Evolutionary conservation across 2,329 filamentous ascomycete species (phyloP), one percentile per base, ranked within the genome.

Genomic region (Arthroderma sp.): DNA sequence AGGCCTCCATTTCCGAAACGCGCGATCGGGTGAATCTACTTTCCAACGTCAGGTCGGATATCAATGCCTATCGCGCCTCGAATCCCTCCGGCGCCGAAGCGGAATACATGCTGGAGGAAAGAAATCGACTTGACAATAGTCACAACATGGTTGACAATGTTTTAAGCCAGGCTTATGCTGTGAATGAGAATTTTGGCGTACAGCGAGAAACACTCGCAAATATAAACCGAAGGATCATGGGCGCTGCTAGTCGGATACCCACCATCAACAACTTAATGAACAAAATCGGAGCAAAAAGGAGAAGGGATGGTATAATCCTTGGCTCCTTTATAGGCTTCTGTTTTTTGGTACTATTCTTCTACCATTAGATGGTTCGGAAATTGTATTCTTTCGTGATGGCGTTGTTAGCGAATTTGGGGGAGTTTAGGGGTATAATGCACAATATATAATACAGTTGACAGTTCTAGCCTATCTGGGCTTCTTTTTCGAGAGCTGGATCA

Each of bases 31-130:
- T 85, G 46, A 94, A 96, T 64, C 78, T 98, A 30, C 78, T 98
- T 45, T 83, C 81, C 43, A 91, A 86, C 58, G 87, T 98, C 40
- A 84, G 86, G 50, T 83, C 83, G 56, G 91, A 98, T 62, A 96
- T 96, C 63, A 77, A 86, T 62, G 80, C 85, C 44, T 95, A 94
- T 68, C 84, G 83, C 44, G 77, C 81, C 41, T 78, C 77, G 46
- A 91, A 94, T 60, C 85, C 85, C 6, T 83, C 78, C 54, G 79
- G 80, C 2, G 83, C 81, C 44, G 91, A 96, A 67, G 86, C 86
- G 39, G 89, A 98, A 49, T 98, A 96, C 70, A 95, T 98, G 88
- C 75, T 98, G 29, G 83, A 85, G 55, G 91, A 98, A 73, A 77
- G 91, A 42, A 70, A 73, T 50, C 77, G 84, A 51, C 78, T 98